phyloP scores from a whole-genome alignment of 164 flowering plant genomes.

The Kalanchoe fedtschenkoi region DNA sequence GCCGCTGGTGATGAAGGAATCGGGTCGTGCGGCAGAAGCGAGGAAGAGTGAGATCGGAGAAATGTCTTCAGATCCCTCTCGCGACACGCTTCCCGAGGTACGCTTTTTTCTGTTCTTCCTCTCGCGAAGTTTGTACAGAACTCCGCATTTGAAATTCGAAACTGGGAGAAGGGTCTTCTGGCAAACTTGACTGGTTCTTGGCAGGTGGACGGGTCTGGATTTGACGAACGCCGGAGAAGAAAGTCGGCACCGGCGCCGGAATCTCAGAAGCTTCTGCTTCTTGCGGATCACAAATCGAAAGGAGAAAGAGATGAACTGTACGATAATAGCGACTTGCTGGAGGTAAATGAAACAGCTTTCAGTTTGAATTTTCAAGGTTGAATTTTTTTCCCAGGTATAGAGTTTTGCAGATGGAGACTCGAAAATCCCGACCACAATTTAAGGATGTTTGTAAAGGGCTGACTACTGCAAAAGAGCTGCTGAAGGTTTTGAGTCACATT shows the following conservation, averaged over 20 bases:
- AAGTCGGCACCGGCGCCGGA: slow-evolving; percentile 14
- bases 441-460: slow-evolving; percentile 41
- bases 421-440: slow-evolving; percentile 17
- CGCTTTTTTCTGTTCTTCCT: slow-evolving; percentile 24
- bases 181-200: too few species aligned
- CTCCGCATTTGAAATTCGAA: slow-evolving; percentile 11
- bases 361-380: neutral
- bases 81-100: slow-evolving; percentile 9
- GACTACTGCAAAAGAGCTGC: slow-evolving; percentile 38
- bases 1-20: slow-evolving; percentile 6
- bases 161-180: neutral
- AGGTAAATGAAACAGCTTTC: neutral
- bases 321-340: too few species aligned
- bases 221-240: slow-evolving; percentile 19
- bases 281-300: neutral
- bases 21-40: neutral
- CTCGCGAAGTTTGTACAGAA: neutral
- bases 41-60: neutral
- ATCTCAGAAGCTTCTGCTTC: slow-evolving; percentile 26
- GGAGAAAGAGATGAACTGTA: neutral
- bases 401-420: slow-evolving; percentile 20
- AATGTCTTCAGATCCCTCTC: slow-evolving; percentile 19
- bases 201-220: neutral
- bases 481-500: slow-evolving; percentile 35
- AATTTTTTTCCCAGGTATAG: neutral